Base-by-base conservation (phyloP, 2,329 filamentous ascomycete genomes). In the Xylaria arbuscula region DNA sequence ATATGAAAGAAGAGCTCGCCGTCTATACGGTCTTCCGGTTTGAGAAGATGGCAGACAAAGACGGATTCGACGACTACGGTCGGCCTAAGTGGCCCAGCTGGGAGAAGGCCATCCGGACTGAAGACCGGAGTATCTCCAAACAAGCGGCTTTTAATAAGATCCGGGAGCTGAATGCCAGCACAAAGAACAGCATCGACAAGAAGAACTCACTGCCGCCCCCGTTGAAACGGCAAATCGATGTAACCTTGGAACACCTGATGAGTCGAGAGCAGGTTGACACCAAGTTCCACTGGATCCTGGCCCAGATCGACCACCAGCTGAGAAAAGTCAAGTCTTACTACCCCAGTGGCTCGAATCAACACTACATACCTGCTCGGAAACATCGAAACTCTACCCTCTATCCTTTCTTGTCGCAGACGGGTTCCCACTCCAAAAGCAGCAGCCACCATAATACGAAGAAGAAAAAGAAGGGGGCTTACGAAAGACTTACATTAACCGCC, bases 211-310 rank as follows among this genome's bases (percentile, higher is more conserved):
- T 86, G 32, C 76, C 73, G 2, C 66, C 77, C 0, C 69, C 74
- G 1, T 78, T 85, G 24, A 81, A 82, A 66, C 74, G 75, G 2
- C 85, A 86, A 63, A 72, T 87, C 9, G 82, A 85, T 62, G 69
- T 59, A 11, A 79, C 80, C 0, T 77, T 80, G 42, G 73, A 79
- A 7, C 71, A 77, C 0, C 76, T 86, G 10, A 73, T 77, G 17
- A 42, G 62, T 1, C 45, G 47, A 4, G 82, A 86, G 34, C 62
- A 48, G 2, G 82, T 86, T 45, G 62, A 51, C 2, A 36, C 42
- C 1, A 79, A 80, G 6, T 86, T 78, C 65, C 72, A 78, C 32
- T 83, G 82, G 67, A 76, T 77, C 17, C 74, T 87, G 4, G 81
- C 76, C 15, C 85, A 87, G 72, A 74, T 87, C 7, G 81, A 85